Evolutionary conservation across 2,329 filamentous ascomycete species (phyloP), one percentile per base, ranked within the genome.

Genomic region (Penicillium sp.): DNA sequence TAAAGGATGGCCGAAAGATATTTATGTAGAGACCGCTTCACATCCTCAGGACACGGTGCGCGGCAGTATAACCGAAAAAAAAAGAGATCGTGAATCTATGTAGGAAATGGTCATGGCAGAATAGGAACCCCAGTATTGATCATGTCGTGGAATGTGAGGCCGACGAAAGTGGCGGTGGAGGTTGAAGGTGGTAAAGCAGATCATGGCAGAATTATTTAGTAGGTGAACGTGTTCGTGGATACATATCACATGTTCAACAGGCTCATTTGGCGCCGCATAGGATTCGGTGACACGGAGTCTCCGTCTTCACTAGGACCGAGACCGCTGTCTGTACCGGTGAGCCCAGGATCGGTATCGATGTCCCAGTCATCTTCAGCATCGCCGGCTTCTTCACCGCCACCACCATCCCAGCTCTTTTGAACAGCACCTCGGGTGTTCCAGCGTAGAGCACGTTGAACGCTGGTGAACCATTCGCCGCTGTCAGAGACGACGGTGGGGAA

Each of bases 401-500:
- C 75, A 55, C 82, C 77, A 58, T 85, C 85, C 81, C 89, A 99
- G 3, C 87, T 91, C 77, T 97, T 98, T 78, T 99, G 95, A 57
- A 89, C 89, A 5, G 94, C 93, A 4, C 93, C 93, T 49, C 95
- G 86, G 28, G 91, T 94, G 79, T 99, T 99, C 95, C 95, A 99
- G 64, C 93, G 86, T 61, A 99, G 83, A 3, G 94, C 97, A 62
- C 94, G 87, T 56, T 91, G 92, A 52, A 99, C 92, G 71, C 92
- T 96, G 76, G 97, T 91, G 74, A 99, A 97, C 95, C 95, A 99
- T 76, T 99, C 95, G 0, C 89, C 91, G 63, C 89, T 89, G 65
- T 90, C 92, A 65, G 92, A 90, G 60, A 96, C 92, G 46, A 99
- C 94, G 0, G 95, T 98, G 2, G 95, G 95, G 81, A 99, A 98